These are phyloP conservation scores for Powellomyces hirtus DNA, from an alignment of 192 early-diverging fungal species.

Conservation along the genomic window DNA sequence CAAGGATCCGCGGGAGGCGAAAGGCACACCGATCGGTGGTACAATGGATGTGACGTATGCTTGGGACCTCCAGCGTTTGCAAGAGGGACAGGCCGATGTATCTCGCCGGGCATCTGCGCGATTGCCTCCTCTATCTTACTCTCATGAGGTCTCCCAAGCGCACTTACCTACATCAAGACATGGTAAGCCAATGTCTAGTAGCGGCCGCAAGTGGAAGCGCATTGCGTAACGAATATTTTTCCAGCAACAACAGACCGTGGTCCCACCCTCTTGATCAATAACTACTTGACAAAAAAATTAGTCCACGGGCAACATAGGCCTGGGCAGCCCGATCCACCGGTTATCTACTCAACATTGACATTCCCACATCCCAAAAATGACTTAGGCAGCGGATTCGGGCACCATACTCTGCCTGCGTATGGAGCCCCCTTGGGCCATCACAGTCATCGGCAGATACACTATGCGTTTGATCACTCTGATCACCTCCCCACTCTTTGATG, in stretches of 20 bases:
- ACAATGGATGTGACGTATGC: constrained; percentile 1
- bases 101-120: neutral
- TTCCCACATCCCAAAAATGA: neutral
- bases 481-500: neutral
- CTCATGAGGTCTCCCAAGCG: neutral
- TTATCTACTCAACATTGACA: neutral
- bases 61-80: constrained; percentile 7
- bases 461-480: constrained; percentile 14
- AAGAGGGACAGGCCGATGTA: neutral
- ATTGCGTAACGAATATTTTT: neutral
- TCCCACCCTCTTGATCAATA: constrained; percentile 19
- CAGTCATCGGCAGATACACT: constrained; percentile 2
- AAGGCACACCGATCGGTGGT: neutral
- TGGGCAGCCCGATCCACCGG: neutral
- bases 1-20: neutral
- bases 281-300: neutral
- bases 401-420: constrained; percentile 1
- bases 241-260: neutral
- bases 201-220: neutral
- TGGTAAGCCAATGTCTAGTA: no score
- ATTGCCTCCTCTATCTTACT: neutral
- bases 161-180: no score
- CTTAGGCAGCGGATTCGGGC: neutral
- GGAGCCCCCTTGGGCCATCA: neutral
- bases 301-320: neutral